Percentiles rank a stretch among this genome's conserved stretches.
Conservation (phyloP, 495 filamentous ascomycete species). For the Tricharina praecox region DNA sequence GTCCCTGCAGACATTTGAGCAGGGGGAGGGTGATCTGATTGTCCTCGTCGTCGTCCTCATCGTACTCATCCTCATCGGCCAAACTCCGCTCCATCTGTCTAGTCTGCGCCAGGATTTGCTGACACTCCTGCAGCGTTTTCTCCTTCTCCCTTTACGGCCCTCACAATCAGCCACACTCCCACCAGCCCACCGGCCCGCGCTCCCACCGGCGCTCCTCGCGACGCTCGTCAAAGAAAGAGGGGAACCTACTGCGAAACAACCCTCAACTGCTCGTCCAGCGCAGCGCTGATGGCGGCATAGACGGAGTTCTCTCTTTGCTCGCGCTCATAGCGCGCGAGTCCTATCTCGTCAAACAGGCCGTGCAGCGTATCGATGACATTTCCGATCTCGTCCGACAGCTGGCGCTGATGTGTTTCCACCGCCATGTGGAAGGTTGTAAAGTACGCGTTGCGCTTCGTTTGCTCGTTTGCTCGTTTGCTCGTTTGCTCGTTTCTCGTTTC, state of each 20-base stretch:
- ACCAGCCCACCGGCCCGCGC: too few relatives aligned
- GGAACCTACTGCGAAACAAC: slow-evolving; percentile 6
- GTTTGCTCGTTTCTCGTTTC: too few relatives aligned
- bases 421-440: too few relatives aligned
- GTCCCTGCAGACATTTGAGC: slow-evolving; percentile 49
- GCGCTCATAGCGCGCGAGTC: slow-evolving; percentile 74
- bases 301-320: slow-evolving; percentile 77
- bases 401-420: not conserved
- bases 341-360: slow-evolving; percentile 90
- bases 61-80: slow-evolving; percentile 44
- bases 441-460: too few relatives aligned
- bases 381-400: slow-evolving; percentile 12
- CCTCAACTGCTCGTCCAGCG: slow-evolving; percentile 26
- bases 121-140: slow-evolving; percentile 68
- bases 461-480: too few relatives aligned
- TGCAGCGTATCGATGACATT: slow-evolving; percentile 38
- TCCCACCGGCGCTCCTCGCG: too few relatives aligned
- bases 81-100: slow-evolving; percentile 86
- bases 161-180: too few relatives aligned
- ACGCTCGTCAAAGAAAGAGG: slow-evolving; percentile 56
- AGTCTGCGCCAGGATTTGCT: slow-evolving; percentile 65
- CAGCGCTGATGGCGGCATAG: slow-evolving; percentile 18
- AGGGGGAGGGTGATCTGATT: slow-evolving; percentile 66
- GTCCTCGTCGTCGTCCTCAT: slow-evolving; percentile 44
- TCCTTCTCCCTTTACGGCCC: slow-evolving; percentile 75